Conservation (phyloP, 2,329 filamentous ascomycete genomes). For the Claviceps sp. region DNA sequence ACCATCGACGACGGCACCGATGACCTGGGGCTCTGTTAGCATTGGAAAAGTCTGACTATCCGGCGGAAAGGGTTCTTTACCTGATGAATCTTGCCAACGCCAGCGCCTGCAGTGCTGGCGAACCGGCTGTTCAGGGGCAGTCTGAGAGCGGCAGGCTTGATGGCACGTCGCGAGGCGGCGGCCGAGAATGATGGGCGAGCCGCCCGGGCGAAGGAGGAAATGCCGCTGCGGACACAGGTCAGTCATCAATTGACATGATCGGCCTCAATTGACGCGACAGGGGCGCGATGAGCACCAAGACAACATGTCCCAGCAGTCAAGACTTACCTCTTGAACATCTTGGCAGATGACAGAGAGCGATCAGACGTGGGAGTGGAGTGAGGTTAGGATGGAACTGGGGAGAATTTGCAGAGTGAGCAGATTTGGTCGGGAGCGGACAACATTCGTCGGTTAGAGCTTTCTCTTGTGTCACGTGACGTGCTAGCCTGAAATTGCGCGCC, state of each 20-base stretch:
- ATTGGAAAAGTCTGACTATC: not conserved
- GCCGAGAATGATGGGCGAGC: slow-evolving; percentile 48
- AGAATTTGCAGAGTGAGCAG: slow-evolving; percentile 37
- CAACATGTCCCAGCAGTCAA: slow-evolving; percentile 11
- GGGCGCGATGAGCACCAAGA: slow-evolving; percentile 14
- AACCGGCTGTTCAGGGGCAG: slow-evolving; percentile 42
- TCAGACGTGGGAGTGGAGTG: slow-evolving; percentile 45
- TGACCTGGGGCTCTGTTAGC: slow-evolving; percentile 56
- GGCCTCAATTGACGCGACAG: slow-evolving; percentile 30
- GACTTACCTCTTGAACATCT: slow-evolving; percentile 75
- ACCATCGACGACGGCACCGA: slow-evolving; percentile 99
- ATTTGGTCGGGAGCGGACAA: slow-evolving; percentile 30
- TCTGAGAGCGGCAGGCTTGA: slow-evolving; percentile 42
- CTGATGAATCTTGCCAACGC: slow-evolving; percentile 58
- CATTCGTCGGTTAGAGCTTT: slow-evolving; percentile 32
- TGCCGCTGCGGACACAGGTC: slow-evolving; percentile 39
- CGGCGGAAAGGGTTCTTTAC: slow-evolving; percentile 25
- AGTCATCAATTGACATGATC: slow-evolving; percentile 38
- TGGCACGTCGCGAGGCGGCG: slow-evolving; percentile 41
- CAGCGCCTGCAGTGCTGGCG: slow-evolving; percentile 43
- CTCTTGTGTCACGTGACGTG: slow-evolving; percentile 24
- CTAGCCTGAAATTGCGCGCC: slow-evolving; percentile 15
- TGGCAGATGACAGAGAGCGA: slow-evolving; percentile 56
- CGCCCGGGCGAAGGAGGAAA: slow-evolving; percentile 50
- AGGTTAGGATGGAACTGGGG: slow-evolving; percentile 35